Base-by-base conservation (phyloP, 768 basidiomycete species). In the Mycena kentingensis region DNA sequence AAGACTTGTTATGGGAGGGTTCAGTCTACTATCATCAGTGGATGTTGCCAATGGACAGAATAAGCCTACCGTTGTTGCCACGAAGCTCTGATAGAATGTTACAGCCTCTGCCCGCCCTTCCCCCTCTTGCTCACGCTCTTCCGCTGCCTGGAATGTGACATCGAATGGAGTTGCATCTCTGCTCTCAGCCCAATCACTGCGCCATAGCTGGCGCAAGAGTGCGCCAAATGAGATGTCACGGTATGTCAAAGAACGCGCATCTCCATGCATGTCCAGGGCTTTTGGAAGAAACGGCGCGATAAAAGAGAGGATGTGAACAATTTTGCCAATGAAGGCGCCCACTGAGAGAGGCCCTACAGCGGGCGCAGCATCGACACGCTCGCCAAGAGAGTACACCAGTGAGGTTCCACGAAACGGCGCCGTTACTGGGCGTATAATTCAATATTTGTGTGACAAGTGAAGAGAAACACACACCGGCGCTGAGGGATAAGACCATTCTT, bases 341-440 rank as follows among this genome's bases (percentile, higher is more conserved):
- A 72, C 12, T 1, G 77, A 79, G 57, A 76, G 62, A 5, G 67
- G 67, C 16, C 74, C 69, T 16, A 77, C 74, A 13, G 66, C 57
- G 5, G 77, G 77, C 6, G 77, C 72, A 25, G 67, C 65, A 48
- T 70, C 70, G n/a, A 58, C 55, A 26, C 72, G 63, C 60, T 77
- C 75, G 21, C 79, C 77, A 12, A 80, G 67, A 18, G 67, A 49
- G 55, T 79, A 81, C 1, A 79, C 76, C 4, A 74, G 50, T 51
- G 76, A 77, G 0, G 77, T 78, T 10, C 80, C 78, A 39, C 79
- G 64, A 52, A 80, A 78, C 1, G 78, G 77, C 1, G 76, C 50
- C 12, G 76, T 77, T 3, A 81, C 77, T 79, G 51, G 3, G 24
- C 18, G 12, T n/a, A n/a, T n/a, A 27, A 41, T n/a, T 47, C 3